Evolutionary conservation across 140 eudicot genomes (phyloP), one percentile per base, ranked within the genome.

Genomic region (Eryngium alpinum): DNA sequence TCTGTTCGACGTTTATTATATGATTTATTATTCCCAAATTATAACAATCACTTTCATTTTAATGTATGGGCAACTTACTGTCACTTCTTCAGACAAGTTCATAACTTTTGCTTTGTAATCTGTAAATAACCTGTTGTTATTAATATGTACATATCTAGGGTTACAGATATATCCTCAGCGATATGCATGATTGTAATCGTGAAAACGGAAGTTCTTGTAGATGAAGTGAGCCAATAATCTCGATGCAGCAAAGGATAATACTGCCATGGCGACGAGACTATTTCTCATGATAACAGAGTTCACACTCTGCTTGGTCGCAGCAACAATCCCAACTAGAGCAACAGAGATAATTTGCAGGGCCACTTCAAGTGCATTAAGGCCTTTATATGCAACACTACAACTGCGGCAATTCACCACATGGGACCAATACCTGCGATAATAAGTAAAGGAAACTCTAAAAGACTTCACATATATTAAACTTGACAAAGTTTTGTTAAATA

Each of bases 331-430:
- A 66, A 93, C 73, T 27, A 81, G 70, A 50, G 86, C 89, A 86
- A 91, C 17, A 12, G 98, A 84, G 49, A 91, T 27, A 38, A 91
- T 84, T 82, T 90, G 98, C 65, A 93, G 84, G 12, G 81, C 84
- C n/a, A 88, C 84, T 79, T 88, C 93, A 46, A 87, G 74, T 50
- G 85, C 87, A 77, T 84, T 87, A 33, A 93, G 94, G 25, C 87
- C 72, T 81, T 91, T 91, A 60, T 93, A 86, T 33, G 97, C 97
- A 52, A 76, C 75, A 50, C 87, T 91, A 83, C 98, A 93, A 62
- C 98, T 93, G 82, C 89, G 81, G 59, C 98, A 91, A 62, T 84
- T 89, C 82, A 88, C 90, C 73, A 88, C 91, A 51, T 93, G 98
- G 49, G 87, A 76, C 97, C 98, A 81, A 82, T 93, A 93, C 89